phyloP scores from a whole-genome alignment of 768 basidiomycete genomes.

The Rhizopogon salebrosus region DNA sequence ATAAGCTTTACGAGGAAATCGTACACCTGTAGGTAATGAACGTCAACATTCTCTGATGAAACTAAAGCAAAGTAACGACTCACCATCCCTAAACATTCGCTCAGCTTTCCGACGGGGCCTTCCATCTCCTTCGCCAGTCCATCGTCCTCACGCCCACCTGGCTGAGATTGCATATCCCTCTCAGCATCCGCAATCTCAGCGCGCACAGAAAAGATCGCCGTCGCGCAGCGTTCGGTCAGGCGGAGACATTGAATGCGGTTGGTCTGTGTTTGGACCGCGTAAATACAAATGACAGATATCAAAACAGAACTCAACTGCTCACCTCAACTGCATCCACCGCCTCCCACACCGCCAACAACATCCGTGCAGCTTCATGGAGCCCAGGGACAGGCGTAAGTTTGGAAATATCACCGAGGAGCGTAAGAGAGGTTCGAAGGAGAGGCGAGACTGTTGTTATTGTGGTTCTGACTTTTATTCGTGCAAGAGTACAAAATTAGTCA shows the following conservation, averaged over 20 bases:
- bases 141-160: conserved; percentile 6
- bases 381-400: conserved; percentile 54
- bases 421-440: background rate
- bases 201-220: conserved; percentile 57
- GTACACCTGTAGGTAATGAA: conserved; percentile 33
- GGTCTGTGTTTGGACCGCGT: conserved; percentile 34
- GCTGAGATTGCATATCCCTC: background rate
- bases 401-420: conserved; percentile 9
- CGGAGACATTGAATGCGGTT: conserved; percentile 66
- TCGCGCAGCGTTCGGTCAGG: conserved; percentile 69
- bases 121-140: conserved; percentile 44
- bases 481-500: background rate
- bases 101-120: conserved; percentile 43
- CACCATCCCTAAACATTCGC: conserved; percentile 38
- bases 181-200: conserved; percentile 61
- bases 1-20: conserved; percentile 54
- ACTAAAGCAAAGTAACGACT: conserved; percentile 11
- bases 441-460: background rate
- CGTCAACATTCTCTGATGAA: background rate
- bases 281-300: background rate
- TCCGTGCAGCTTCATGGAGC: conserved; percentile 44
- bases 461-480: background rate
- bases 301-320: conserved; percentile 15
- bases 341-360: conserved; percentile 61
- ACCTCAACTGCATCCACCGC: conserved; percentile 58